Evolutionary conservation across 345 rosid species (phyloP).

Genomic region (Hibiscus trionum): DNA sequence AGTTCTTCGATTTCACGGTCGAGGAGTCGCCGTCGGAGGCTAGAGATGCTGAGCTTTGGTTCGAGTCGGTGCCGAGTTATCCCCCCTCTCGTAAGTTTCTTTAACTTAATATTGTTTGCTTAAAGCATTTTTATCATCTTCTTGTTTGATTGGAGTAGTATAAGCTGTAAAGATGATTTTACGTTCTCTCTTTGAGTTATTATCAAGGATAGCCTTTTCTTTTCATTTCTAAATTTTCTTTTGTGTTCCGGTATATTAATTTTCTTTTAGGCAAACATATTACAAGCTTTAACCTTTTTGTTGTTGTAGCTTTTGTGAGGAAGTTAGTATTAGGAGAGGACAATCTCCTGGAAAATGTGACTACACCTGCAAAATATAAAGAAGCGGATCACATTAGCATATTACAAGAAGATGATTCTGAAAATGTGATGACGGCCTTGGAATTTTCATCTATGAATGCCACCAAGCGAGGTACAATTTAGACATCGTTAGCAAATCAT

Average conservation of each 20-base stretch:
- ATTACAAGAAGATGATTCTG: no score
- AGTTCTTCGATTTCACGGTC: conserved; percentile 64
- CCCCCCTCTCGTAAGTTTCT: conserved; percentile 83
- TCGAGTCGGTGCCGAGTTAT: conserved; percentile 49
- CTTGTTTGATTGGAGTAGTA: no score
- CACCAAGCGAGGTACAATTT: conserved; percentile 25
- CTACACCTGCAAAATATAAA: conserved; percentile 30
- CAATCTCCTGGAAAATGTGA: conserved; percentile 24
- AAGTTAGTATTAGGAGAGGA: conserved; percentile 44
- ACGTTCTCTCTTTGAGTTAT: no score
- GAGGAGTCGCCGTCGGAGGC: conserved; percentile 62
- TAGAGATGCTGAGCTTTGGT: conserved; percentile 63
- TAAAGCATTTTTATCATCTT: background rate
- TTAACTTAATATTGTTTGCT: conserved; percentile 1
- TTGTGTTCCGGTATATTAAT: no score
- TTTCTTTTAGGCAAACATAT: background rate
- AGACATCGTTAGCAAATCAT: no score
- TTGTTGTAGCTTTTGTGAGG: conserved; percentile 46
- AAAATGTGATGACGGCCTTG: conserved; percentile 1
- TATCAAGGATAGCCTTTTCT: no score
- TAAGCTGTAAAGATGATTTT: no score
- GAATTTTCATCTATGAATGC: conserved; percentile 13
- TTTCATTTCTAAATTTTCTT: no score
- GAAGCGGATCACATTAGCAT: conserved; percentile 10
- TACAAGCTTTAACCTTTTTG: background rate